These are phyloP conservation scores for Aquilaria sinensis DNA, from an alignment of 345 rosid species.

Conservation along the genomic window DNA sequence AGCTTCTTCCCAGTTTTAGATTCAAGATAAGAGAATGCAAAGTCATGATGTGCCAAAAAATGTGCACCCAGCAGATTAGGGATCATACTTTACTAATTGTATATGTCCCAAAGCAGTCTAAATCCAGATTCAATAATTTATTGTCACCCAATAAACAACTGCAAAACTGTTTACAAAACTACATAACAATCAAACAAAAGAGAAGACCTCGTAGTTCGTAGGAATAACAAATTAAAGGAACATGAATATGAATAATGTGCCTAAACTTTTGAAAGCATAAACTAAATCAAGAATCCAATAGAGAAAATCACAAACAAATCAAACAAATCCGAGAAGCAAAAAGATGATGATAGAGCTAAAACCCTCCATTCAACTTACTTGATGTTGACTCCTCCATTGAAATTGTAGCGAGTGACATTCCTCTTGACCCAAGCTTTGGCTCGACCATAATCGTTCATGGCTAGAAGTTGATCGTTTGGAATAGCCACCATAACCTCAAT, in stretches of 20 bases:
- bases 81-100: too few species aligned
- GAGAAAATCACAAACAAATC: not conserved
- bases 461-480: slow-evolving; percentile 74
- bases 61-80: too few species aligned
- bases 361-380: slow-evolving; percentile 32
- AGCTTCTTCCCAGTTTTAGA: too few species aligned
- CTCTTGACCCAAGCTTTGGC: slow-evolving; percentile 67
- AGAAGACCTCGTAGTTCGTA: too few species aligned
- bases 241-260: not conserved
- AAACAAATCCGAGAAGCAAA: slow-evolving; percentile 1
- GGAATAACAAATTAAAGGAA: not conserved
- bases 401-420: slow-evolving; percentile 63
- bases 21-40: too few species aligned
- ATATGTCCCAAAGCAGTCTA: too few species aligned
- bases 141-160: too few species aligned
- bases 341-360: too few species aligned
- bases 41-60: too few species aligned
- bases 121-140: too few species aligned
- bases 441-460: slow-evolving; percentile 42
- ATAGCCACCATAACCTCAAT: slow-evolving; percentile 93
- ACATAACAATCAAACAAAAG: too few species aligned
- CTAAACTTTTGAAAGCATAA: not conserved
- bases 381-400: slow-evolving; percentile 62
- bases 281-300: not conserved
- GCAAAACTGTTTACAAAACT: too few species aligned